Percentiles rank a stretch among this genome's conserved stretches.
These are phyloP conservation scores for Aspergillus quadrilineatus DNA, from an alignment of 2,329 filamentous ascomycete species.

Conservation along the genomic window DNA sequence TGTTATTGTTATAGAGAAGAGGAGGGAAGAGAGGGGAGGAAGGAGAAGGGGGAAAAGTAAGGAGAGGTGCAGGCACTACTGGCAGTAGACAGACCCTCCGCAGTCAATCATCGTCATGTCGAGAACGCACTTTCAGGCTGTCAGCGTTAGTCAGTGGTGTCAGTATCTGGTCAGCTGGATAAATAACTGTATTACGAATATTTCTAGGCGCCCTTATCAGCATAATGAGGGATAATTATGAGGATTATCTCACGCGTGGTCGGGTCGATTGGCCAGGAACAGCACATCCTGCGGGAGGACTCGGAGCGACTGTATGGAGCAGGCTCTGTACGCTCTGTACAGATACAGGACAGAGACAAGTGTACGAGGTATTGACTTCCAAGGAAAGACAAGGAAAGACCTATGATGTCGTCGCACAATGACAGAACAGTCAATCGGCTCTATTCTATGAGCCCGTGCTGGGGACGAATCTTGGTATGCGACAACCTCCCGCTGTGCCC, in stretches of 20 bases:
- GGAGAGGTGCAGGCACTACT: constrained; percentile 11
- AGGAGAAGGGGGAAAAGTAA: constrained; percentile 4
- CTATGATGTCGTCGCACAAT: constrained; percentile 2
- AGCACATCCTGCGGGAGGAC: constrained; percentile 16
- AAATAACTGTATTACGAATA: constrained; percentile 8
- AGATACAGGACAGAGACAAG: not conserved
- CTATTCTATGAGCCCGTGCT: constrained; percentile 18
- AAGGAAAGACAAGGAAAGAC: not conserved
- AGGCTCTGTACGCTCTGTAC: not conserved
- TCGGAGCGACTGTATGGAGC: constrained; percentile 14
- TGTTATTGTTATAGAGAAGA: constrained; percentile 2
- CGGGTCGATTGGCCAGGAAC: constrained; percentile 19
- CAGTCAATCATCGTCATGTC: constrained; percentile 15
- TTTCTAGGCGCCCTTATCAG: constrained; percentile 8
- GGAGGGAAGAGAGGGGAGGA: constrained; percentile 6
- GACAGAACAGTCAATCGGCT: constrained; percentile 1
- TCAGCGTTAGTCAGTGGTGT: constrained; percentile 7
- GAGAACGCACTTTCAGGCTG: constrained; percentile 1
- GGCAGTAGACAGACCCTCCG: not conserved
- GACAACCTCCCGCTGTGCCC: constrained; percentile 16
- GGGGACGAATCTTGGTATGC: constrained; percentile 14
- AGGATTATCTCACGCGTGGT: constrained; percentile 15
- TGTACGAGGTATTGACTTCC: not conserved
- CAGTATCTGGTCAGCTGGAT: constrained; percentile 6
- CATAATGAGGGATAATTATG: not conserved